Evolutionary conservation across 2,329 filamentous ascomycete species (phyloP), one percentile per base, ranked within the genome.

Genomic region (Sordariomycetes sp.): DNA sequence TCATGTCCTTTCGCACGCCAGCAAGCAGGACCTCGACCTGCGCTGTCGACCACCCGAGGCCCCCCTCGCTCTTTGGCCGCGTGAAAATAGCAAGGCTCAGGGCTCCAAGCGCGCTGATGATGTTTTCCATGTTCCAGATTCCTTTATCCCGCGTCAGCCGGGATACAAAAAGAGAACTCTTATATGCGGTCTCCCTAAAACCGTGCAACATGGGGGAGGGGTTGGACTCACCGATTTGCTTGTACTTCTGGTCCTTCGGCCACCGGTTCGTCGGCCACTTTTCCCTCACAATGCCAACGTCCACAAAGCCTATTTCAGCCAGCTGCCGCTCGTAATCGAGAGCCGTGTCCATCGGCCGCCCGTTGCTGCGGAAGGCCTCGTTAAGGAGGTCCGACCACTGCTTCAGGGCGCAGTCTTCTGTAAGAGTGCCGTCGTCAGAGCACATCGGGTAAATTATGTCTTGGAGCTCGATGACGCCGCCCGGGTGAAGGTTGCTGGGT

Each of bases 241-340:
- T 83, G 54, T 77, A 71, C 32, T 75, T 73, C 10, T 71, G 69
- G 48, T 80, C 75, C 52, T 74, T 76, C 0, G 79, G 75, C 79
- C 80, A 83, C 12, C 70, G 65, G 62, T 77, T 79, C 32, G 72
- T 71, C 0, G 80, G 79, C 69, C 79, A 76, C 64, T 75, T 78
- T 63, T 72, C 78, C 6, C 76, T 63, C 2, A 72, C 68, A 63
- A 81, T 75, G 0, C 68, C 67, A 0, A 85, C 74, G 58, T 82
- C 74, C 53, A 72, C 69, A 61, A 84, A 84, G 0, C 82, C 82
- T 0, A 75, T 78, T 14, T 77, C 75, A 2, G 69, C 67, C 64
- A 83, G 71, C 58, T 75, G 72, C 52, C 68, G 61, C 54, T 65
- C 66, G 54, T 71, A 72, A 0, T 58, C 51, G 0, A 63, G 63